A percentile compares a stretch with the other conserved stretches of the same genome.
Evolutionary conservation across 1,139 yeast species (phyloP).

Genomic region (Pichia sp.): DNA sequence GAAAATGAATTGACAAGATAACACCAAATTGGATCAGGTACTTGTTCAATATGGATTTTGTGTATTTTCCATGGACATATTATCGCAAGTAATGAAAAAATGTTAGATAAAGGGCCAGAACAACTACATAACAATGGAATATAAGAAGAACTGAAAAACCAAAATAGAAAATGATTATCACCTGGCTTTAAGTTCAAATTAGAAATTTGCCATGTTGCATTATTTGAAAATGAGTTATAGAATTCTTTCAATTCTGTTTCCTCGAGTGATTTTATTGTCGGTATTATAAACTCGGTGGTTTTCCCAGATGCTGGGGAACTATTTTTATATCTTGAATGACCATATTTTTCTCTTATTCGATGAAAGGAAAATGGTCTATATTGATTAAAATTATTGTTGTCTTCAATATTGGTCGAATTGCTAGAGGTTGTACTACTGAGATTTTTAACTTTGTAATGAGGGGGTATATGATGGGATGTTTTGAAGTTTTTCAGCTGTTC

Average conservation of each 20-base stretch:
- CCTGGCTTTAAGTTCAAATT: slow-evolving; percentile 38
- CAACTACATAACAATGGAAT: slow-evolving; percentile 74
- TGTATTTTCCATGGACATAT: slow-evolving; percentile 60
- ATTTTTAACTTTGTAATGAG: background rate
- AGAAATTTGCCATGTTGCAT: slow-evolving; percentile 27
- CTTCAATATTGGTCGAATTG: background rate
- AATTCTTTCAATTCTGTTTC: slow-evolving; percentile 17
- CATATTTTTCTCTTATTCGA: background rate
- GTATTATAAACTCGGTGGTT: slow-evolving; percentile 3
- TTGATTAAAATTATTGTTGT: background rate
- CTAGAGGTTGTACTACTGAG: too few relatives aligned
- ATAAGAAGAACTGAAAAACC: slow-evolving; percentile 60
- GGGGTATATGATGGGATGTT: background rate
- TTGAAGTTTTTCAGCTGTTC: background rate
- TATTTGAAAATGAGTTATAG: slow-evolving; percentile 21
- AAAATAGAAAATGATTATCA: slow-evolving; percentile 41
- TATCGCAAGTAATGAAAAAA: slow-evolving; percentile 66
- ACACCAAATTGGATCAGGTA: slow-evolving; percentile 39
- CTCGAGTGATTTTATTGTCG: slow-evolving; percentile 10
- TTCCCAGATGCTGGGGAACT: background rate
- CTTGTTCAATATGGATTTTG: slow-evolving; percentile 21
- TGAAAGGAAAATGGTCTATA: too few relatives aligned
- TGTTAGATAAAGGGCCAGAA: slow-evolving; percentile 69
- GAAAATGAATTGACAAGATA: slow-evolving; percentile 55
- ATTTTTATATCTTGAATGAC: background rate